Base-by-base conservation (phyloP, 2,329 filamentous ascomycete species). In the Albifimbria verrucaria region DNA sequence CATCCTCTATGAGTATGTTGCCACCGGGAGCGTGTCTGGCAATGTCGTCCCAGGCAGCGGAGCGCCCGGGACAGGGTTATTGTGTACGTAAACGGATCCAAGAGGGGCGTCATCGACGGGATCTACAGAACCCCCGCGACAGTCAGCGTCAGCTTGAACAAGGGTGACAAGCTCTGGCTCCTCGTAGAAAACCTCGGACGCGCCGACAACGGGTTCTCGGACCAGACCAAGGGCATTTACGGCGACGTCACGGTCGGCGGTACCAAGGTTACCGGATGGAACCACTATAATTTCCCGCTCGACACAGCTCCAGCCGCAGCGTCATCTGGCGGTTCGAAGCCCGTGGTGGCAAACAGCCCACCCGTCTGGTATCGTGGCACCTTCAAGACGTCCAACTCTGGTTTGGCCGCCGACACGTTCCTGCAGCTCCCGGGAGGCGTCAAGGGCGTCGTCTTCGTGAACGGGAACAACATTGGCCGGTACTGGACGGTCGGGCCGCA, bases 141-240 rank as follows among this genome's bases (percentile, higher is more conserved):
- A 4, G 67, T 79, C 11, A 66, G 50, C 1, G 48, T 78, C 2
- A 55, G 59, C 1, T 61, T 79, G 9, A 54, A 60, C 22, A 55
- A 57, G 1, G 72, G 72, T 12, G 74, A 77, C 56, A 66, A 58
- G 26, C 55, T 79, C 5, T 65, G 71, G 53, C 67, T 78, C 0
- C 60, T 80, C 5, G 70, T 77, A 1, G 77, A 80, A 58, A 79
- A 79, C 47, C 67, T 78, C 25, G 77, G 76, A 2, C 68, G 76
- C 3, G 73, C 77, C 1, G 71, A 78, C 53, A 69, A 71, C 3
- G 59, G 62, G 5, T 64, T 76, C 11, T 62, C 64, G 7, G 75
- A 80, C 44, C 77, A 70, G 18, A 64, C 62, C 22, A 79, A 79
- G 55, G 77, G 77, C 2, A 70, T 80, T 17, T 51, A 65, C 6